Evolutionary conservation across 768 basidiomycete species (phyloP).

Genomic region (Calocybe cyanea): DNA sequence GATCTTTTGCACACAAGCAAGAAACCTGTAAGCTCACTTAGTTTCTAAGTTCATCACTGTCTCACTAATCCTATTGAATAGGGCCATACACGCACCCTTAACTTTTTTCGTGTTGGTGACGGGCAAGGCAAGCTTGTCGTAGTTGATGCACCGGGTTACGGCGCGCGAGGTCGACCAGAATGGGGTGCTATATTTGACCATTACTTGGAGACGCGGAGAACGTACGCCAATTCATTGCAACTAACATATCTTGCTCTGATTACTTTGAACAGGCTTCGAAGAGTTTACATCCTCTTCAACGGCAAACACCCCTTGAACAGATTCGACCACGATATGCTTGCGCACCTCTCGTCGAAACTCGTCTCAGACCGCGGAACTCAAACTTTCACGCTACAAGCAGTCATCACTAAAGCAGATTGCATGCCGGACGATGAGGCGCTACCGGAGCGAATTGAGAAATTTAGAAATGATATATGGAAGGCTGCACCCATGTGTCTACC

Average conservation of each 20-base stretch:
- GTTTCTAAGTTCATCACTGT: neutral
- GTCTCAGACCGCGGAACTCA: slow-evolving; percentile 28
- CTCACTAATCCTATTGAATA: slow-evolving; percentile 22
- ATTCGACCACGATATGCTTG: slow-evolving; percentile 60
- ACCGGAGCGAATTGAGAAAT: slow-evolving; percentile 30
- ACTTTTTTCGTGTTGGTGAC: slow-evolving; percentile 67
- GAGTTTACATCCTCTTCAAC: slow-evolving; percentile 70
- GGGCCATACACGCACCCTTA: slow-evolving; percentile 71
- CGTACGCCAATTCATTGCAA: slow-evolving; percentile 45
- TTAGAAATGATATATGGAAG: slow-evolving; percentile 50
- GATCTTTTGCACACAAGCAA: slow-evolving; percentile 61
- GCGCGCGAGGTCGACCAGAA: slow-evolving; percentile 64
- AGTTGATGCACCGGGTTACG: slow-evolving; percentile 83
- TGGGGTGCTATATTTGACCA: slow-evolving; percentile 71
- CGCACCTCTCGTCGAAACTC: slow-evolving; percentile 41
- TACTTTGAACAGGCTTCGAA: slow-evolving; percentile 45
- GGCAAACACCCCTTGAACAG: slow-evolving; percentile 58
- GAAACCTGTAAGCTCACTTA: slow-evolving; percentile 53
- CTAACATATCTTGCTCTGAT: neutral
- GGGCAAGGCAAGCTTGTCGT: slow-evolving; percentile 58
- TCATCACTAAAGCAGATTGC: slow-evolving; percentile 70
- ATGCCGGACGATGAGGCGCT: slow-evolving; percentile 32
- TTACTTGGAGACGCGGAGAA: slow-evolving; percentile 56
- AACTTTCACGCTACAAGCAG: slow-evolving; percentile 61
- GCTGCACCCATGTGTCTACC: slow-evolving; percentile 60